These are phyloP conservation scores for Fraxinus greggii DNA, from an alignment of 305 asterid genomes.

Conservation along the genomic window DNA sequence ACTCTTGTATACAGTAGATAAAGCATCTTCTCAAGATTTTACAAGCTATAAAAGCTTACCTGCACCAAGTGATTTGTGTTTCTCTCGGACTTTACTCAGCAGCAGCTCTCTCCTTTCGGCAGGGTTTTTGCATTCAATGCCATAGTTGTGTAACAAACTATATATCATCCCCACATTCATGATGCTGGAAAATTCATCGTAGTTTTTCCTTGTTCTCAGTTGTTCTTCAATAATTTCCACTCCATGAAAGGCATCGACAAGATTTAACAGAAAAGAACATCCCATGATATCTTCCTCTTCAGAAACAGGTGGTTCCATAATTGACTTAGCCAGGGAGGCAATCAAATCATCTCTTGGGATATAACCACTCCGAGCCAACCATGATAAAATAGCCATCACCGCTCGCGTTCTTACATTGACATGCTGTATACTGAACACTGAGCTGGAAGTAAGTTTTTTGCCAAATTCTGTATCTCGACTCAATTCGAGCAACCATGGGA, in stretches of 20 bases:
- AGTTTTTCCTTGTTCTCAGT: conserved; percentile 61
- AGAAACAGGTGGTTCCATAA: conserved; percentile 83
- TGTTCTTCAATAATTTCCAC: conserved; percentile 85
- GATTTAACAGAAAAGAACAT: conserved; percentile 82
- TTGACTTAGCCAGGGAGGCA: conserved; percentile 73
- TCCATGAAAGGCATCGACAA: conserved; percentile 74
- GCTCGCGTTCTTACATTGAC: conserved; percentile 64
- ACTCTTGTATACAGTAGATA: conserved; percentile 17
- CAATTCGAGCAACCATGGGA: conserved; percentile 85
- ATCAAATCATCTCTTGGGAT: conserved; percentile 76
- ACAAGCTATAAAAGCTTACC: conserved; percentile 45
- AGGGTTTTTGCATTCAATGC: conserved; percentile 68
- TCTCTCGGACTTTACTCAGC: conserved; percentile 64
- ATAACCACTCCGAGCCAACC: conserved; percentile 81
- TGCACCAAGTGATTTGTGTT: conserved; percentile 59
- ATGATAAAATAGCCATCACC: conserved; percentile 63
- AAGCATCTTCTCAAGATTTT: conserved; percentile 21
- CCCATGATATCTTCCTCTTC: conserved; percentile 82
- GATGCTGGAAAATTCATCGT: conserved; percentile 74
- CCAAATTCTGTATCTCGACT: conserved; percentile 51
- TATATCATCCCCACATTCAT: conserved; percentile 92
- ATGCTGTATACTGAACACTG: conserved; percentile 46
- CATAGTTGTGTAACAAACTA: conserved; percentile 75
- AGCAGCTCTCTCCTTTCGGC: conserved; percentile 82
- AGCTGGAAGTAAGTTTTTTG: conserved; percentile 44